These are phyloP conservation scores for Plasmodium knowlesi DNA, from an alignment of 169 alveolate species.

Conservation along the genomic window DNA sequence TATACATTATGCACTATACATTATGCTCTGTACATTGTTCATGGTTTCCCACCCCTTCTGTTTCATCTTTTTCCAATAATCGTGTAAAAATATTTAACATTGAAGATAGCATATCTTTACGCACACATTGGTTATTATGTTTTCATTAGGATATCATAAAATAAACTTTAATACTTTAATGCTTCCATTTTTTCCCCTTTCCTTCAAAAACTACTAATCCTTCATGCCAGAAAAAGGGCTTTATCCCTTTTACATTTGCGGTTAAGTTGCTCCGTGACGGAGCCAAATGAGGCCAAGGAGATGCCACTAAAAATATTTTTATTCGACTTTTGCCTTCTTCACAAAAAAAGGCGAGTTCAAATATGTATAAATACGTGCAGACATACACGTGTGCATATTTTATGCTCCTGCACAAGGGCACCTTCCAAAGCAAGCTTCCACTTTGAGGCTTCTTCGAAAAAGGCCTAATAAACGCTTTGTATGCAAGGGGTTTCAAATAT, in stretches of 20 bases:
- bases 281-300: background rate
- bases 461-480: background rate
- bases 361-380: background rate
- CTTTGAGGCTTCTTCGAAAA: background rate
- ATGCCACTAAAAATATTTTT: background rate
- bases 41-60: background rate
- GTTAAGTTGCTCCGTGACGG: background rate
- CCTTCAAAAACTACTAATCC: background rate
- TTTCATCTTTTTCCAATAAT: background rate
- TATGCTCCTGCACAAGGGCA: background rate
- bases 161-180: background rate
- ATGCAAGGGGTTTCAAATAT: background rate
- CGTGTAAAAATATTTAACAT: conserved; percentile 10
- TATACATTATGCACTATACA: background rate
- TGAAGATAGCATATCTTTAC: background rate
- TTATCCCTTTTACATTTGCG: background rate
- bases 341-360: background rate
- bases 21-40: background rate
- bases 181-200: background rate
- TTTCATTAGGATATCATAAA: background rate
- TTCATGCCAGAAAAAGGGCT: background rate
- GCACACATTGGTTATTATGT: conserved; percentile 11
- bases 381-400: background rate
- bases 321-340: background rate
- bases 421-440: background rate